phyloP scores from a whole-genome alignment of 306 rosid species.

The Ormosia emarginata region DNA sequence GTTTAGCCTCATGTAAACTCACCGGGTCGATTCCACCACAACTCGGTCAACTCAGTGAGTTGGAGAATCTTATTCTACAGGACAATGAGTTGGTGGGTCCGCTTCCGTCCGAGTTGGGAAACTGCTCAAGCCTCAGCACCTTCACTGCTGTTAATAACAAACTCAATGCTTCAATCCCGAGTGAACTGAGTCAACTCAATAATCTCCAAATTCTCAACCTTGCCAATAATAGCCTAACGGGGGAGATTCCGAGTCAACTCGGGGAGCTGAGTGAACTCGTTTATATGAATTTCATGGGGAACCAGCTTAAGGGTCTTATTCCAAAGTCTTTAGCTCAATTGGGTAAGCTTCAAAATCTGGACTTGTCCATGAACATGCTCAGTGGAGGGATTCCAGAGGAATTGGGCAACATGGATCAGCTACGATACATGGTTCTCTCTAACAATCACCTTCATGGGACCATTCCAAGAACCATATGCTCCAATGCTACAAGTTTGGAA shows the following conservation, averaged over 20 bases:
- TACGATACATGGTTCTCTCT: conserved; percentile 51
- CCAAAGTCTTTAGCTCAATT: conserved; percentile 56
- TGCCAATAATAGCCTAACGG: conserved; percentile 57
- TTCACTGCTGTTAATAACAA: conserved; percentile 48
- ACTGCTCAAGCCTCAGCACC: conserved; percentile 55
- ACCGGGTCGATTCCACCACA: conserved; percentile 56
- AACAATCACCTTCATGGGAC: conserved; percentile 51
- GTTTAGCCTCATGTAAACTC: conserved; percentile 63
- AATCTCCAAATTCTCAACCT: conserved; percentile 60
- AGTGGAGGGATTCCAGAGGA: conserved; percentile 62
- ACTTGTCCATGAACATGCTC: conserved; percentile 64
- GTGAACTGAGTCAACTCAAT: conserved; percentile 49
- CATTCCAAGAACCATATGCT: conserved; percentile 62
- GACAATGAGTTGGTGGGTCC: conserved; percentile 59
- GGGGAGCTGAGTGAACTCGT: conserved; percentile 48
- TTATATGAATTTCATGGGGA: conserved; percentile 61
- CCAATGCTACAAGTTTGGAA: conserved; percentile 66
- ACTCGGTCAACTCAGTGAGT: conserved; percentile 58
- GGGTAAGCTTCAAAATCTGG: conserved; percentile 65
- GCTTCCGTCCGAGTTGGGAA: conserved; percentile 68
- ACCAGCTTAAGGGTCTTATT: conserved; percentile 56
- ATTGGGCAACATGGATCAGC: conserved; percentile 47
- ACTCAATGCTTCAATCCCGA: conserved; percentile 64
- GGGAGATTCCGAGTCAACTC: conserved; percentile 74
- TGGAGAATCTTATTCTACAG: conserved; percentile 46